Base-by-base conservation (phyloP, 176 grass and related monocot genomes). In the Oryza meridionalis region DNA sequence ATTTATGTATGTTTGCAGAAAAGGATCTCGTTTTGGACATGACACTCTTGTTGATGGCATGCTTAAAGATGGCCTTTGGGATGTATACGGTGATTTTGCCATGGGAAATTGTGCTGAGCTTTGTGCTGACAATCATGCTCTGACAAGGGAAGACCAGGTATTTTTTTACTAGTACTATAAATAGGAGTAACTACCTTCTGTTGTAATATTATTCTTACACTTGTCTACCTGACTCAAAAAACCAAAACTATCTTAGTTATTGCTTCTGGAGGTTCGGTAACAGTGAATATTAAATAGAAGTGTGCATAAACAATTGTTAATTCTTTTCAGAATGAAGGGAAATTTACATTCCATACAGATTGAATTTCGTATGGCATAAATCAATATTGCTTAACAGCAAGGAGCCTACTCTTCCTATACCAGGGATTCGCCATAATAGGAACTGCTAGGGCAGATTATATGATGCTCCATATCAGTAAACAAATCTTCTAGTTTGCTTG, bases 51-150 rank as follows among this genome's bases (percentile, higher is more conserved):
- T 97, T 50, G 94, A 97, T 73, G 94, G 86, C 46, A 94, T 97
- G 94, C 86, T 94, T 46, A 97, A 97, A 78, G 94, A 97, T 78
- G 92, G 94, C 22, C 92, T 97, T 87, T 97, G 94, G 95, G 94
- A 97, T 84, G 94, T 77, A 64, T 94, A 97, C 7, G 82, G 64
- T 84, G 90, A 97, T 81, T 97, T 22, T 87, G 92, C 88, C 47
- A 97, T 97, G 94, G 94, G 94, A 76, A 92, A 87, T 26, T 97
- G 94, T 72, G 94, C 92, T 14, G 94, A 97, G 85, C 76, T 97
- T 75, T 97, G 92, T 91, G 92, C 94, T 90, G 92, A 97, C 61
- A 90, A 94, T 76, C 90, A 97, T 82, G 67, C 84, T 26, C 81
- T 97, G 49, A 97, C 94, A 75, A 92, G 86, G 82, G 94, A 94